phyloP scores from a whole-genome alignment of 768 basidiomycete genomes.

The Asterophora parasitica region DNA sequence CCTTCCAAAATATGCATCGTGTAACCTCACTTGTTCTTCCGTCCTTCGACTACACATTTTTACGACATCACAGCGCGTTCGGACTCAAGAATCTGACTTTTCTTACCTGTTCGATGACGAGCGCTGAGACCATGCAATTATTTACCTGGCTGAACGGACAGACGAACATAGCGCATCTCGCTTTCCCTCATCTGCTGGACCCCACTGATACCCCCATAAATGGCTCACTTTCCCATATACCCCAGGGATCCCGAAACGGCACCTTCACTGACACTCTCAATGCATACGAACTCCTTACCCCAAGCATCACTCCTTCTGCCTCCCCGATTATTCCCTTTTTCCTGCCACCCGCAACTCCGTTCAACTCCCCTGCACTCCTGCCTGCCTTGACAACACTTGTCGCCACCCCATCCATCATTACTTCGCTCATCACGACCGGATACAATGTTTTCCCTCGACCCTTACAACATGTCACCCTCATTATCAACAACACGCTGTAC shows the following conservation, averaged over 20 bases:
- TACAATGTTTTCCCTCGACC: slow-evolving; percentile 18
- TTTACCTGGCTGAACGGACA: slow-evolving; percentile 42
- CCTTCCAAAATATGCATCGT: slow-evolving; percentile 42
- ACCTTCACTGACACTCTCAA: slow-evolving; percentile 7
- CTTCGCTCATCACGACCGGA: slow-evolving; percentile 20
- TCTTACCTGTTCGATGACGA: slow-evolving; percentile 26
- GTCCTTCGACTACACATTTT: slow-evolving; percentile 36
- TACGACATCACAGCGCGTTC: slow-evolving; percentile 39
- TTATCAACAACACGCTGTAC: slow-evolving; percentile 41
- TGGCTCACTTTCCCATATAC: slow-evolving; percentile 7
- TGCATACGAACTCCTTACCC: slow-evolving; percentile 4
- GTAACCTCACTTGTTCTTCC: slow-evolving; percentile 37
- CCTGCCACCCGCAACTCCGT: slow-evolving; percentile 15
- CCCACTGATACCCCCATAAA: slow-evolving; percentile 9
- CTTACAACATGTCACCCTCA: slow-evolving; percentile 30
- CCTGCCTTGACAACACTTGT: slow-evolving; percentile 35
- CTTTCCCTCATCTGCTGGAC: slow-evolving; percentile 34
- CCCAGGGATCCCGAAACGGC: slow-evolving; percentile 1
- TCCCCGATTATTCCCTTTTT: slow-evolving; percentile 11
- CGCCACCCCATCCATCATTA: slow-evolving; percentile 31
- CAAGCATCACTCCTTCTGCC: slow-evolving; percentile 6
- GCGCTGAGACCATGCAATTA: slow-evolving; percentile 27
- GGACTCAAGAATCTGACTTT: slow-evolving; percentile 37
- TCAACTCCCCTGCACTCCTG: slow-evolving; percentile 32
- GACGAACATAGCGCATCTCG: slow-evolving; percentile 33